These are phyloP conservation scores for Biscutella auriculata DNA, from an alignment of 441 rosid genomes.

Conservation along the genomic window DNA sequence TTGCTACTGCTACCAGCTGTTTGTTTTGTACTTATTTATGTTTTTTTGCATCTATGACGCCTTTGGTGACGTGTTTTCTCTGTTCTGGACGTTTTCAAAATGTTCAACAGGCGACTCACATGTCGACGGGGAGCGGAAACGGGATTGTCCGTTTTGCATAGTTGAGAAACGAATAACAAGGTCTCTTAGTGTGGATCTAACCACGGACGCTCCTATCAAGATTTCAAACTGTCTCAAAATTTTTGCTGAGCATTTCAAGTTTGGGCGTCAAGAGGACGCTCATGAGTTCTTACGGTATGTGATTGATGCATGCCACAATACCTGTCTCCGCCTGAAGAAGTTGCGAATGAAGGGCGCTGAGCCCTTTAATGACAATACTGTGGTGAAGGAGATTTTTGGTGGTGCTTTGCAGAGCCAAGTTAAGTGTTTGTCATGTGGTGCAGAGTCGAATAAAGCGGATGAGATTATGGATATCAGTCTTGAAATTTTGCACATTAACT, in stretches of 20 bases:
- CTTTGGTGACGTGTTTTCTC: not conserved
- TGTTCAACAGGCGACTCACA: conserved; percentile 56
- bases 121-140: conserved; percentile 38
- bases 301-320: conserved; percentile 86
- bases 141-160: conserved; percentile 85
- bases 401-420: conserved; percentile 94
- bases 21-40: not conserved
- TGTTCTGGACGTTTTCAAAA: conserved; percentile 7
- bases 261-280: conserved; percentile 89
- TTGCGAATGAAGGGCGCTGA: conserved; percentile 39
- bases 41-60: not conserved
- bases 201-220: conserved; percentile 56
- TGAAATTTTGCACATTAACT: conserved; percentile 52
- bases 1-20: not conserved
- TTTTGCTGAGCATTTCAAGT: conserved; percentile 62
- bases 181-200: conserved; percentile 51
- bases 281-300: conserved; percentile 89
- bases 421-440: conserved; percentile 73
- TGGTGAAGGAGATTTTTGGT: conserved; percentile 83
- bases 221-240: conserved; percentile 53
- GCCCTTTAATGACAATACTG: conserved; percentile 25
- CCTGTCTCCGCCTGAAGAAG: conserved; percentile 75
- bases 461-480: conserved; percentile 95
- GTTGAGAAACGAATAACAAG: conserved; percentile 66
- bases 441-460: conserved; percentile 78